Base-by-base conservation (phyloP, 2,329 filamentous ascomycete genomes). In the Sporothrix schenckii region DNA sequence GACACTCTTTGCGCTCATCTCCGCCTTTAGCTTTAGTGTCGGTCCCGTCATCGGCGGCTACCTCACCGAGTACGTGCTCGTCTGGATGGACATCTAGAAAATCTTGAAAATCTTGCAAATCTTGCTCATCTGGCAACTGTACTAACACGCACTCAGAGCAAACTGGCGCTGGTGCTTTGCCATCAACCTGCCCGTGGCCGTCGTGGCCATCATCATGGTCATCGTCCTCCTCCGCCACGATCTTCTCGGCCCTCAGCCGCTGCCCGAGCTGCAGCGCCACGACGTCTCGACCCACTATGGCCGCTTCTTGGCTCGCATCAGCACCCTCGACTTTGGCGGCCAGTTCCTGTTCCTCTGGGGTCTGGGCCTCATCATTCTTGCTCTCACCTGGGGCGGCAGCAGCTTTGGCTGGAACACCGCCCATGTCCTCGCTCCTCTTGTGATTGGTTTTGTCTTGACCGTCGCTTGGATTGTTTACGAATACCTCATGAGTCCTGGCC, bases 111-210 rank as follows among this genome's bases (percentile, higher is more conserved):
- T 3, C 39, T 9, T 41, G 11, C 39, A 41, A n/a, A n/a, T n/a
- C n/a, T n/a, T n/a, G 41, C 41, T 4, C 2, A 30, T 30, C 2
- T 30, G 3, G 27, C 34, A 9, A 44, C 11, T 13, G 14, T 4
- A 44, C 41, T 50, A 10, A 50, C 49, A 19, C 44, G 2, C 16
- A 16, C n/a, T 3, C 52, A 54, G 52, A 47, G 78, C 81, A 4
- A 84, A 82, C 72, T 91, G 89, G 89, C 80, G 88, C 65, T 91
- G 89, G 83, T 89, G 87, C 75, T 91, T 91, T 39, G 68, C 49
- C 56, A 68, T 70, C 41, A 70, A 72, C 63, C 54, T 72, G 66
- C 87, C 87, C 34, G 81, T 89, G 58, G 83, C 80, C 1, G 79
- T 82, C 4, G 74, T 85, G 24, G 85, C 84, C 10, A 81, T 89